Conservation (phyloP, 1,284 basidiomycete species). For the Apiotrichum mycotoxinovorans region DNA sequence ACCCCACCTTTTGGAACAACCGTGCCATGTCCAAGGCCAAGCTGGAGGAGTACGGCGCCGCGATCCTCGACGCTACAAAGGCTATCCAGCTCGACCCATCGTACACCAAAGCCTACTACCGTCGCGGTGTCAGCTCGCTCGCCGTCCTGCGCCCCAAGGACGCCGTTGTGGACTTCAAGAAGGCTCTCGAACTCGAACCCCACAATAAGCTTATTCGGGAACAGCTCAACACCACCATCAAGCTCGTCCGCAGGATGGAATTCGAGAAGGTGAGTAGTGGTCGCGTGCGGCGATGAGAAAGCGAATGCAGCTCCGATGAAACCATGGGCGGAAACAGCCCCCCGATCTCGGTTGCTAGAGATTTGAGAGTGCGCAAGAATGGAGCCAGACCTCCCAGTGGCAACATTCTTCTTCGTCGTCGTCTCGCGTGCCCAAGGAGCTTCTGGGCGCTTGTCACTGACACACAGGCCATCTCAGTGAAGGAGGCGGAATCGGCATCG, state of each 20-base stretch:
- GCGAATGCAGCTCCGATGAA: background rate
- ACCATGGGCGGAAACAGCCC: no score
- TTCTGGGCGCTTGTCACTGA: background rate
- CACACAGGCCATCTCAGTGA: constrained; percentile 75
- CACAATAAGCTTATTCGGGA: constrained; percentile 73
- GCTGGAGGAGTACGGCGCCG: constrained; percentile 53
- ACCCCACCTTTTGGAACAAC: constrained; percentile 50
- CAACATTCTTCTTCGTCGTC: background rate
- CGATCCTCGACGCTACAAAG: constrained; percentile 55
- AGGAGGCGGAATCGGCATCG: constrained; percentile 74
- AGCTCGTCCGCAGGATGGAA: constrained; percentile 70
- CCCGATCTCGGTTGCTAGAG: no score
- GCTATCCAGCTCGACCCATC: constrained; percentile 85
- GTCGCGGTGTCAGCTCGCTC: constrained; percentile 86
- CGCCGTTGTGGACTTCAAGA: constrained; percentile 82
- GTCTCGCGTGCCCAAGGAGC: background rate
- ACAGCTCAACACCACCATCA: constrained; percentile 84
- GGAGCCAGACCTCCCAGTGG: no score
- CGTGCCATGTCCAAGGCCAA: constrained; percentile 54
- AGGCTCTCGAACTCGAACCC: constrained; percentile 81
- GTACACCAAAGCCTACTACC: constrained; percentile 71
- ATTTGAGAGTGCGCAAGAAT: no score
- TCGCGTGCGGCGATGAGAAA: background rate
- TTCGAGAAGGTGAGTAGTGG: constrained; percentile 73
- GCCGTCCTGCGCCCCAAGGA: constrained; percentile 80